These are phyloP conservation scores for Sclerotinia nivalis DNA, from an alignment of 2,329 filamentous ascomycete genomes.

Conservation along the genomic window DNA sequence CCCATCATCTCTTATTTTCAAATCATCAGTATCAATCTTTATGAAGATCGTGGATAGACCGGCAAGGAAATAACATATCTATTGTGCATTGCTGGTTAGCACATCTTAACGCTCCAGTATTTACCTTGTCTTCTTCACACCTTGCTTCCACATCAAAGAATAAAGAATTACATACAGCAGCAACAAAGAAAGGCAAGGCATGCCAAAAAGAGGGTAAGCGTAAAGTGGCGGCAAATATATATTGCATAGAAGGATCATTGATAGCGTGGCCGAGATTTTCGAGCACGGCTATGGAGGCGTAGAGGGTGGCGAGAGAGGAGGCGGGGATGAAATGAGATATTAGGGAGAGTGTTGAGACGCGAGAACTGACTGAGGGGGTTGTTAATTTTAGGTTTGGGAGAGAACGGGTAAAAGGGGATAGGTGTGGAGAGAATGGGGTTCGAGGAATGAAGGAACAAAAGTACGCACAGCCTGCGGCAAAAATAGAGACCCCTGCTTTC, in stretches of 20 bases:
- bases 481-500: conserved; percentile 35
- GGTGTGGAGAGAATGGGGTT: conserved; percentile 21
- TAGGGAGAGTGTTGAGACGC: conserved; percentile 38
- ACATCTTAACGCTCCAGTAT: neutral
- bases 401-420: too few species aligned
- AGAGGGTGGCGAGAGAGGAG: conserved; percentile 36
- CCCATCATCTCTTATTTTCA: neutral
- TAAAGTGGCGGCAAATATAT: conserved; percentile 37
- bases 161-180: conserved; percentile 33
- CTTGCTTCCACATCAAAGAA: neutral
- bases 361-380: conserved; percentile 29
- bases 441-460: conserved; percentile 31
- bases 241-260: conserved; percentile 38
- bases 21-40: neutral
- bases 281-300: conserved; percentile 37
- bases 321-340: conserved; percentile 36
- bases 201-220: conserved; percentile 34
- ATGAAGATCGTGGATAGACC: conserved; percentile 13
- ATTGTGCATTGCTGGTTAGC: neutral
- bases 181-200: conserved; percentile 39
- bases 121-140: neutral
- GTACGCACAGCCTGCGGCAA: conserved; percentile 38
- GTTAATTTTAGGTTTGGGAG: neutral
- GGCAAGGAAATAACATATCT: conserved; percentile 19
- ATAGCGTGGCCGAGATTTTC: conserved; percentile 39